Conservation (phyloP, 208 protist species). For the Willaertia magna region DNA sequence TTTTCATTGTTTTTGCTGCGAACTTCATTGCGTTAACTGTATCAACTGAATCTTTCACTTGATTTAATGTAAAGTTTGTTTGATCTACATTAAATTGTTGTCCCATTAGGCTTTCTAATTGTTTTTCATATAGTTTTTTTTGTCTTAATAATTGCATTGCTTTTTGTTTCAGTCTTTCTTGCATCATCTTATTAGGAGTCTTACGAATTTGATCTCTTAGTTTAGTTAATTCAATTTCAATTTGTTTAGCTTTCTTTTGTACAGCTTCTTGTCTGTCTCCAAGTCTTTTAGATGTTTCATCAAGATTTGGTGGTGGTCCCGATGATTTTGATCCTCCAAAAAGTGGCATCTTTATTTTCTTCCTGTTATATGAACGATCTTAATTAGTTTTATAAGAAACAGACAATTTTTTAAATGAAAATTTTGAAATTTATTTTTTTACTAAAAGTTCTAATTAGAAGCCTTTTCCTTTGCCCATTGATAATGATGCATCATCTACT, state of each 20-base stretch:
- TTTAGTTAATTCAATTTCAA: constrained; percentile 67
- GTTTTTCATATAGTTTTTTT: constrained; percentile 73
- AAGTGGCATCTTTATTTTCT: constrained; percentile 61
- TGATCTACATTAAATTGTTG: constrained; percentile 83
- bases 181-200: constrained; percentile 47
- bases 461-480: too few species aligned
- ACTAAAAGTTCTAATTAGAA: too few species aligned
- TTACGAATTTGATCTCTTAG: constrained; percentile 55
- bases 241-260: constrained; percentile 56
- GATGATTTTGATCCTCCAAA: constrained; percentile 57
- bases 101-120: constrained; percentile 66
- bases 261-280: constrained; percentile 49
- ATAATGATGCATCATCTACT: too few species aligned
- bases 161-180: constrained; percentile 67
- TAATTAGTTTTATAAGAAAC: too few species aligned
- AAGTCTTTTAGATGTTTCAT: constrained; percentile 59
- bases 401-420: too few species aligned
- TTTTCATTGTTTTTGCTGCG: constrained; percentile 61
- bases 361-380: too few species aligned
- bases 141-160: constrained; percentile 71
- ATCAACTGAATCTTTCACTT: constrained; percentile 70
- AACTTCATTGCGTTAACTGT: constrained; percentile 69
- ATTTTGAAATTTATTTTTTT: too few species aligned
- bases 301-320: constrained; percentile 49
- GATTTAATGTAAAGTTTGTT: constrained; percentile 67